Evolutionary conservation across 1,284 basidiomycete genomes (phyloP).

Genomic region (Fomitiporia mediterranea): DNA sequence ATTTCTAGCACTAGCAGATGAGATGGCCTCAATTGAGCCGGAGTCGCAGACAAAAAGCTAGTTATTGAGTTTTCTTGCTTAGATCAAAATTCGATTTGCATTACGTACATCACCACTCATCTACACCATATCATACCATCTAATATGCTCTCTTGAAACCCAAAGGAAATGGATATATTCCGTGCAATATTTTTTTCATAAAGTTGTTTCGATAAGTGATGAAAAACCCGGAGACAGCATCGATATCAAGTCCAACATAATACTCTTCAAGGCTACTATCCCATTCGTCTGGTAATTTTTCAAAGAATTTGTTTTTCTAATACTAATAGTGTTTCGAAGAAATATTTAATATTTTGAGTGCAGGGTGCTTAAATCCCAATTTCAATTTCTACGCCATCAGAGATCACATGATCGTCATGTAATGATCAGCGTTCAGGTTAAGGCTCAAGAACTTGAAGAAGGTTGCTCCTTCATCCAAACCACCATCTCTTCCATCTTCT

Average conservation of each 20-base stretch:
- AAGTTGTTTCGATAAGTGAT: neutral
- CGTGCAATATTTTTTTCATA: too few species aligned
- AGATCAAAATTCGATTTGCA: neutral
- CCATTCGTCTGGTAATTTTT: too few species aligned
- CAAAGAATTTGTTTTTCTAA: too few species aligned
- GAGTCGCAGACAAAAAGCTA: neutral
- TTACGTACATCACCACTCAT: neutral
- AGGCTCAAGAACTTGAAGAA: neutral
- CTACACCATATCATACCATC: too few species aligned
- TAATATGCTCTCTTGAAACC: too few species aligned
- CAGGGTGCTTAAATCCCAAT: too few species aligned
- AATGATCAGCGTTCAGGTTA: neutral
- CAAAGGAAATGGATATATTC: too few species aligned
- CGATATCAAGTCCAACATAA: too few species aligned
- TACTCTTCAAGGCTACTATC: too few species aligned
- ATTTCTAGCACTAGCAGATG: constrained; percentile 8
- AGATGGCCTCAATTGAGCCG: constrained; percentile 2
- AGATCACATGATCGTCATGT: neutral
- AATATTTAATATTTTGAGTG: neutral
- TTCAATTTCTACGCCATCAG: too few species aligned
- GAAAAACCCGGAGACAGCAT: too few species aligned
- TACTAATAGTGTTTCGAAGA: too few species aligned
- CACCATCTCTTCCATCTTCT: neutral
- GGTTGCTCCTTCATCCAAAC: neutral
- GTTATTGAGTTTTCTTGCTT: neutral